Base-by-base conservation (phyloP, 805 yeast species). In the Ogataea philodendri region DNA sequence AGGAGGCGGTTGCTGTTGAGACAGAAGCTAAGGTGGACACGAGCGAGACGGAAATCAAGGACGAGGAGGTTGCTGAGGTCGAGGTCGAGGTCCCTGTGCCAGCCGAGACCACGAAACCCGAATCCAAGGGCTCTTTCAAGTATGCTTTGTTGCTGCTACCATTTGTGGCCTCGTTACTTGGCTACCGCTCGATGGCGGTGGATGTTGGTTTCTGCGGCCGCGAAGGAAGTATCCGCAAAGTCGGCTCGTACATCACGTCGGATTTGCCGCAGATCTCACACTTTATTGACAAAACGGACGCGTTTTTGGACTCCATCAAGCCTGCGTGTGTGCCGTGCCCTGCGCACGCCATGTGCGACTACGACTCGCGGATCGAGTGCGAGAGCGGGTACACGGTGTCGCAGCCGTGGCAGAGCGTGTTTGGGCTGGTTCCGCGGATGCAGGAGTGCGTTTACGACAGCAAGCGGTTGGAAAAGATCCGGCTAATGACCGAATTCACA, bases 311-410 rank as follows among this genome's bases (percentile, higher is more conserved):
- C n/a, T 19, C 18, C 22, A 24, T 35, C 9, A 35, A 24, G 31
- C 94, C 95, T 3, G 28, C 47, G 1, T 90, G 98, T 62, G 62
- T 73, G 4, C 74, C 74, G 16, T 90, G 97, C 55, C 97, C 97
- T 2, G 72, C 69, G 3, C 80, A 89, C 60, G 93, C 89, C 0
- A 66, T 74, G 23, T 90, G 97, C 60, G 76, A 70, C 45, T 74
- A 77, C 15, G 55, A 69, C 28, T 65, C 83, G 49, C 65, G 70
- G 33, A 52, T 84, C 7, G 77, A 72, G 38, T 90, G 98, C 60
- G 78, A 75, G 48, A 79, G 78, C 28, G 95, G 81, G 38, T 84
- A 66, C 53, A 56, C 74, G 29, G 68, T 65, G 22, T 52, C 53
- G 24, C 65, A 70, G 34, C 80, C 81, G 10, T 72, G 79, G 71